Evolutionary conservation across 1,139 yeast species (phyloP), one percentile per base, ranked within the genome.

Genomic region (Zygoascus hellenicus): DNA sequence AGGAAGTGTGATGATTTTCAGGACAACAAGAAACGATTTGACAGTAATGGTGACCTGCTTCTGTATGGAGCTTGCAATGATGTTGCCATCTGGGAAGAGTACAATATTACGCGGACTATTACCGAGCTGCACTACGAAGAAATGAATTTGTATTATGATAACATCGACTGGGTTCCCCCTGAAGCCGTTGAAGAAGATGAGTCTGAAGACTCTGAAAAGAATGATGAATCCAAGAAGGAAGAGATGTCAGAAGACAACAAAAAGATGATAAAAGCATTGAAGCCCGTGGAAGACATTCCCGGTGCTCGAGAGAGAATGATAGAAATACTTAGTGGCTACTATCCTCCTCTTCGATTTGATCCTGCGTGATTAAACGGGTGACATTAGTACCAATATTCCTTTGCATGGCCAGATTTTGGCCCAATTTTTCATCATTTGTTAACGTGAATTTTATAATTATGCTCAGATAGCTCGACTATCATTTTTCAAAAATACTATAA

Each of bases 31-130:
- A 43, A 47, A 43, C 51, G 53, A 46, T 53, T 49, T 36, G 54
- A 47, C 42, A 3, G 13, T 26, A 51, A 48, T 4, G 45, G 50
- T 14, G 43, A 56, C 10, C 48, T 58, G 35, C 56, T 61, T 11
- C 34, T 54, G 31, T 60, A 60, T 39, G 64, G 64, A 9, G 62
- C 62, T 5, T 61, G 64, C 45, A 52, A 58, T 28, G 54, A 56
- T 32, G 46, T 48, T 22, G 51, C 45, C 13, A 52, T 59, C 30
- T 54, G 52, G 56, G 42, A 48, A 10, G 58, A 55, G 38, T 60
- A 56, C 48, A 45, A 54, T 38, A 40, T 37, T 15, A 57, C 62
- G 2, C 45, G 48, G 41, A 42, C 41, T 2, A 53, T 60, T n/a
- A 59, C 64, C 2, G 48, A 36, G 10, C 49, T 45, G 34, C 62